Evolutionary conservation across 2,329 filamentous ascomycete species (phyloP).

Genomic region (Leptographium lundbergii): DNA sequence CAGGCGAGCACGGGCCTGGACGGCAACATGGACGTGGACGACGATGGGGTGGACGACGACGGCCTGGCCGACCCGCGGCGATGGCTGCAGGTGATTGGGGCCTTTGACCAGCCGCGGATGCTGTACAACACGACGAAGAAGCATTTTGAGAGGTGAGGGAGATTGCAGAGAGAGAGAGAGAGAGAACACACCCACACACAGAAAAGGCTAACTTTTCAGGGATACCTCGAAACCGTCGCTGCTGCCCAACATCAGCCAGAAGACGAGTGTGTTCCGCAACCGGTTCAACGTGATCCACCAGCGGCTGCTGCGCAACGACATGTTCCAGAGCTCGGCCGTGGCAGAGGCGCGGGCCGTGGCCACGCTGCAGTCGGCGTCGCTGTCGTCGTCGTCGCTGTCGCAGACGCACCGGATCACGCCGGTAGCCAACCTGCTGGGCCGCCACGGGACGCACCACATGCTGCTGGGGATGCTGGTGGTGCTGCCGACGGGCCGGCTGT

Average conservation of each 20-base stretch:
- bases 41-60: constrained; percentile 42
- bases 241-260: constrained; percentile 66
- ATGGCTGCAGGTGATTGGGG: constrained; percentile 74
- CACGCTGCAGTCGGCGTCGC: constrained; percentile 34
- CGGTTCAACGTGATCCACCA: constrained; percentile 89
- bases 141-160: constrained; percentile 65
- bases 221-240: constrained; percentile 53
- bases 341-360: constrained; percentile 42
- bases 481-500: constrained; percentile 68
- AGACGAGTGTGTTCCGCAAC: constrained; percentile 77
- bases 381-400: constrained; percentile 21
- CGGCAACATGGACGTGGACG: constrained; percentile 29
- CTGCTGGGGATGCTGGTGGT: constrained; percentile 73
- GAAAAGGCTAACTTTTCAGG: constrained; percentile 25
- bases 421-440: constrained; percentile 62
- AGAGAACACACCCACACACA: no score
- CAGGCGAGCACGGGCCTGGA: constrained; percentile 53
- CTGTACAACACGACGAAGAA: constrained; percentile 71
- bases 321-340: constrained; percentile 75
- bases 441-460: constrained; percentile 74
- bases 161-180: no score
- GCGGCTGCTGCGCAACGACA: constrained; percentile 80
- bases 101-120: constrained; percentile 74
- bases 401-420: constrained; percentile 79
- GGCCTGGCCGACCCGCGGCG: constrained; percentile 55